These are phyloP conservation scores for Alopecurus myosuroides DNA, from an alignment of 176 grass and related monocot species.

Conservation along the genomic window DNA sequence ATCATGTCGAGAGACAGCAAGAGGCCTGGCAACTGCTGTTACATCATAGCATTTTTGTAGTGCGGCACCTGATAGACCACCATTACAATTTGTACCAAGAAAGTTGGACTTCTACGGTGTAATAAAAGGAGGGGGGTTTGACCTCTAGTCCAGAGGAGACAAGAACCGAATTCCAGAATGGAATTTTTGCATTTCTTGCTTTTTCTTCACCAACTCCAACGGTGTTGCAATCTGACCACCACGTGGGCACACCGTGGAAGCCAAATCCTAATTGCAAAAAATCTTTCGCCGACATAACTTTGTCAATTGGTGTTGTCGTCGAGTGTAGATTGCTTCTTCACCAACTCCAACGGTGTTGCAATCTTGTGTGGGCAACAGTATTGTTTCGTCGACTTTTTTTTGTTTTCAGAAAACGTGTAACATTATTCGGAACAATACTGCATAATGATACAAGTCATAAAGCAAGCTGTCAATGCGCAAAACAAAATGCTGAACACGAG, in stretches of 20 bases:
- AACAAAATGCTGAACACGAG: no score
- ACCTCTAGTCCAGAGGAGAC: neutral
- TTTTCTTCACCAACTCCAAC: conserved; percentile 5
- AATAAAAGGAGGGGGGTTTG: neutral
- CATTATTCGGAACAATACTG: no score
- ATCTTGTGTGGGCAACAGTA: no score
- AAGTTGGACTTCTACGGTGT: neutral
- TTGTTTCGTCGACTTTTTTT: no score
- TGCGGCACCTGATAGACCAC: conserved; percentile 13
- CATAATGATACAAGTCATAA: no score
- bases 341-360: no score
- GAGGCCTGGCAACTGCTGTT: neutral
- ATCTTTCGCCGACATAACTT: no score
- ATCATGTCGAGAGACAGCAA: neutral
- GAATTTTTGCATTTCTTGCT: neutral
- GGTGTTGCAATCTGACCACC: neutral
- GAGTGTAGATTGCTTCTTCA: neutral
- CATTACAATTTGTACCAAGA: neutral
- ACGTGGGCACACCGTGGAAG: neutral
- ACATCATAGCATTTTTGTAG: neutral
- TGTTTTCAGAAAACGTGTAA: no score
- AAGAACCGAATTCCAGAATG: conserved; percentile 26
- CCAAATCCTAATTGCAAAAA: no score
- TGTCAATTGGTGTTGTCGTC: neutral
- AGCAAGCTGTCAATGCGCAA: no score